Evolutionary conservation across 169 alveolate species (phyloP).

Genomic region (Theileria annulata): DNA sequence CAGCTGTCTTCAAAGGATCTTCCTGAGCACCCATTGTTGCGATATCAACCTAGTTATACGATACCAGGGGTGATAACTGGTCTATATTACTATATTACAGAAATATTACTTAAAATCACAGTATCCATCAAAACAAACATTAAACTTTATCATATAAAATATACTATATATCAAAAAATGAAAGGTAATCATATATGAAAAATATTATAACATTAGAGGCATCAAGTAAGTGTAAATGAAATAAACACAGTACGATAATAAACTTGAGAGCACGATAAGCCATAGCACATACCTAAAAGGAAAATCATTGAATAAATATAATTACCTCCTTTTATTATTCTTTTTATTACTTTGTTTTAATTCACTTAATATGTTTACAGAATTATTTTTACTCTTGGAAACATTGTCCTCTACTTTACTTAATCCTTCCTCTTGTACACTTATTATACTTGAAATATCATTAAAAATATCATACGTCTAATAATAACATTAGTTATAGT

Average conservation of each 20-base stretch:
- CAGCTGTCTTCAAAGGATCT: no score
- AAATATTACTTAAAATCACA: no score
- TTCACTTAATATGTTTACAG: background rate
- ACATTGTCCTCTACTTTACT: slow-evolving; percentile 43
- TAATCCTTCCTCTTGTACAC: slow-evolving; percentile 67
- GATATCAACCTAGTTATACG: no score
- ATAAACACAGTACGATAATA: background rate
- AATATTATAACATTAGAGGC: background rate
- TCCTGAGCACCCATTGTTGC: no score
- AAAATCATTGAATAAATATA: slow-evolving; percentile 25
- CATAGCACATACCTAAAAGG: background rate
- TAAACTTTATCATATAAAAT: no score
- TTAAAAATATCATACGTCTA: slow-evolving; percentile 59
- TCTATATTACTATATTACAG: no score
- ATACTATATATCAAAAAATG: no score
- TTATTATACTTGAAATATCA: slow-evolving; percentile 56
- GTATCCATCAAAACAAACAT: no score
- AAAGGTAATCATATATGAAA: no score
- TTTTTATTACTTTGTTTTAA: background rate
- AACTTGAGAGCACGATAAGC: background rate
- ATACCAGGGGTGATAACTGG: no score
- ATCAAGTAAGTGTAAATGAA: background rate
- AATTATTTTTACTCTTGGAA: background rate
- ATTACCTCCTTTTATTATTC: slow-evolving; percentile 22
- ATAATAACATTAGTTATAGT: background rate